Conservation (phyloP, 2,329 filamentous ascomycete species). For the Cercospora canescens region DNA sequence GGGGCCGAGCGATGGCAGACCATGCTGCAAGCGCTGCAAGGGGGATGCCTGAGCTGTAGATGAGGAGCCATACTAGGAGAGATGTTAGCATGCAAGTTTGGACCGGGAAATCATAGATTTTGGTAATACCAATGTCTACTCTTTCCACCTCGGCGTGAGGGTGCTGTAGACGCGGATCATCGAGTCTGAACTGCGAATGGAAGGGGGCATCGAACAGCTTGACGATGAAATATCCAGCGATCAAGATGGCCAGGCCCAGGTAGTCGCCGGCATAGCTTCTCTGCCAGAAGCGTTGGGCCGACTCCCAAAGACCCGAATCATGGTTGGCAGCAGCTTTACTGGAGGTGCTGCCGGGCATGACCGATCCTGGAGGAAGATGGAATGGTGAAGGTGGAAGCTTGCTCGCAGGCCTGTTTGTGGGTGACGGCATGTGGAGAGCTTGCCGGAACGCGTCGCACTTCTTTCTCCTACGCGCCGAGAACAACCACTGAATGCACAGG, state of each 20-base stretch:
- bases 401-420: background rate
- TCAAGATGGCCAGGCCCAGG: conserved; percentile 71
- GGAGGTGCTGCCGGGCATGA: conserved; percentile 10
- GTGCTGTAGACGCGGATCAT: conserved; percentile 80
- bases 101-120: background rate
- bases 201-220: conserved; percentile 78
- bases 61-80: conserved; percentile 65
- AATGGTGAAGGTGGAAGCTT: background rate
- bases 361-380: background rate
- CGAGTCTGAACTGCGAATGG: conserved; percentile 89
- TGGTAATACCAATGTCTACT: conserved; percentile 67
- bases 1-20: conserved; percentile 62
- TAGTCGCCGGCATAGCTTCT: conserved; percentile 89
- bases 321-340: conserved; percentile 15
- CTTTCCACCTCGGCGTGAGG: conserved; percentile 83
- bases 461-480: background rate
- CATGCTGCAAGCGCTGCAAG: conserved; percentile 65
- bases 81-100: background rate
- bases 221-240: conserved; percentile 62
- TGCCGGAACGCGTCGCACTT: conserved; percentile 3
- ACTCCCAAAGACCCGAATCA: conserved; percentile 20
- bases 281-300: conserved; percentile 43
- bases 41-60: conserved; percentile 76
- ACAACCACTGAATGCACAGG: background rate
- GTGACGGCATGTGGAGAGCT: conserved; percentile 9